Evolutionary conservation across 2,329 filamentous ascomycete genomes (phyloP).

Genomic region (Xylaria sp.): DNA sequence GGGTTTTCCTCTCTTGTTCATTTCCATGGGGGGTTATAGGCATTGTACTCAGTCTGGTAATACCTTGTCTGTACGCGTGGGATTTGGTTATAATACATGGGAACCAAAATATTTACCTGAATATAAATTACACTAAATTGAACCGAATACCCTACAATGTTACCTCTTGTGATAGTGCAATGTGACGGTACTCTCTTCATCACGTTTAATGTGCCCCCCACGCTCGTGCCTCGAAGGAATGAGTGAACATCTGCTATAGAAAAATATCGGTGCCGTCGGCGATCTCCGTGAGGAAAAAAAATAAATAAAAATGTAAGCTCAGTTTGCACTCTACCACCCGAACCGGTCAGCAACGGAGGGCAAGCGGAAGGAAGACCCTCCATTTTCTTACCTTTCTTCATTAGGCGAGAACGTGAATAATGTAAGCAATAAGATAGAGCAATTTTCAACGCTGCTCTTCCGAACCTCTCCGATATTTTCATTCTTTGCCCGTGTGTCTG

Average conservation of each 20-base stretch:
- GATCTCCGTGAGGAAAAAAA: constrained; percentile 14
- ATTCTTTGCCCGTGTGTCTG: not conserved
- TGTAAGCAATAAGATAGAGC: not conserved
- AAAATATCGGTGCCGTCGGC: constrained; percentile 7
- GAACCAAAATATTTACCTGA: constrained; percentile 14
- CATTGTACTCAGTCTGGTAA: constrained; percentile 17
- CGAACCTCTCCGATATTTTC: constrained; percentile 18
- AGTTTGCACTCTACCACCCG: not conserved
- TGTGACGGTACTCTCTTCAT: not conserved
- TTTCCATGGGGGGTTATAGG: constrained; percentile 10
- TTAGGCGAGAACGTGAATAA: constrained; percentile 1
- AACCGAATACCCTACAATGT: not conserved
- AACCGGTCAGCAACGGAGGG: too few species aligned
- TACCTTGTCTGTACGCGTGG: constrained; percentile 4
- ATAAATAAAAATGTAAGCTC: not conserved
- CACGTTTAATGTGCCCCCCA: not conserved
- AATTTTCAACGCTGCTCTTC: not conserved
- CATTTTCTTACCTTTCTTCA: not conserved
- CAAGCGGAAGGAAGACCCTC: too few species aligned
- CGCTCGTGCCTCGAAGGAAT: not conserved
- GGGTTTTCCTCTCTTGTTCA: not conserved
- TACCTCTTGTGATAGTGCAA: not conserved
- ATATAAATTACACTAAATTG: constrained; percentile 13
- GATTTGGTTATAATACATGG: constrained; percentile 12
- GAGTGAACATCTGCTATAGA: not conserved